A percentile compares a stretch with the other conserved stretches of the same genome.
Conservation (phyloP, 176 grass and related monocot genomes). For the Thinopyrum elongatum region DNA sequence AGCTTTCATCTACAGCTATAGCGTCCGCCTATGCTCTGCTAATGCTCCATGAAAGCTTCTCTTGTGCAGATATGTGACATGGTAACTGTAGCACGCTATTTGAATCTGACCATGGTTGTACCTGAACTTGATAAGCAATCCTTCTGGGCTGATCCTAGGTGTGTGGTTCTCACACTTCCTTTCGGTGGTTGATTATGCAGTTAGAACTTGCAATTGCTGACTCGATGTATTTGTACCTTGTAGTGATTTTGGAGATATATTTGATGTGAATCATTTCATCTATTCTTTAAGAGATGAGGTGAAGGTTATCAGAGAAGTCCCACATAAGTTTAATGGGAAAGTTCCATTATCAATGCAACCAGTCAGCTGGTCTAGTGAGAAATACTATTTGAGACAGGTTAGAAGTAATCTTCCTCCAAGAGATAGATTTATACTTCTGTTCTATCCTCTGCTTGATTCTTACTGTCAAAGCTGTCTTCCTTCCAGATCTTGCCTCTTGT, state of each 20-base stretch:
- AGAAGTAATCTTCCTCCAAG: conserved; percentile 24
- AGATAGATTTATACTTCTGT: not conserved
- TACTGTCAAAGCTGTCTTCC: conserved; percentile 20
- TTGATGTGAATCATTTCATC: conserved; percentile 88
- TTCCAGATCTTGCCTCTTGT: conserved; percentile 89
- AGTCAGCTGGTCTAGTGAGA: conserved; percentile 91
- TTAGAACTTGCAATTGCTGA: not conserved
- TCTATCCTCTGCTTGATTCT: conserved; percentile 23
- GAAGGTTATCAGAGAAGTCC: conserved; percentile 86
- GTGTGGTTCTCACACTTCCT: conserved; percentile 17
- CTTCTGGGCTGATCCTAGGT: conserved; percentile 99
- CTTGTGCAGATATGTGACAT: conserved; percentile 91
- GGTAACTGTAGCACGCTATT: conserved; percentile 84
- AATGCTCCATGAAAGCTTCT: conserved; percentile 21
- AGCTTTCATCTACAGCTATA: not conserved
- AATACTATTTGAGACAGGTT: conserved; percentile 97
- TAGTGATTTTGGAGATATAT: conserved; percentile 95
- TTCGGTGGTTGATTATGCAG: conserved; percentile 12
- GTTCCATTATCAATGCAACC: conserved; percentile 80
- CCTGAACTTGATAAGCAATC: conserved; percentile 98
- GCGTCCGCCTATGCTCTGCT: conserved; percentile 3
- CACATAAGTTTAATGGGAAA: conserved; percentile 62
- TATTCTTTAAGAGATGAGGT: conserved; percentile 94
- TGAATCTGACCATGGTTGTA: conserved; percentile 92
- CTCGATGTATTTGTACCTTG: conserved; percentile 28